phyloP scores from a whole-genome alignment of 768 basidiomycete species.

The Suillus americanus region DNA sequence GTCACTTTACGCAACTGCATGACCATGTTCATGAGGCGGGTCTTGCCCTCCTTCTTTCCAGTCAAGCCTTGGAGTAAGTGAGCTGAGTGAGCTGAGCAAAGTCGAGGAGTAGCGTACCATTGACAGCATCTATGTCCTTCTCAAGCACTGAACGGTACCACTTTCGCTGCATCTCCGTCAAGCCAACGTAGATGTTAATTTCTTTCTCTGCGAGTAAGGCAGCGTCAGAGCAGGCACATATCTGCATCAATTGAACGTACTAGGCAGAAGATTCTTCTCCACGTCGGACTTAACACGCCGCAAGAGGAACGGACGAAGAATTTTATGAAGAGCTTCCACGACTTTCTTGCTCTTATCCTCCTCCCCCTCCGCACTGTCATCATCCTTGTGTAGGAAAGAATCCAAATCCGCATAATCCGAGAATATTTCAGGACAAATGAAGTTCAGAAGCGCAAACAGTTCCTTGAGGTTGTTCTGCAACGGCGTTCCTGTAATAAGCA shows the following conservation, averaged over 20 bases:
- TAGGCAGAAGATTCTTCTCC: conserved; percentile 93
- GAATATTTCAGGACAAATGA: conserved; percentile 96
- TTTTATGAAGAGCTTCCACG: conserved; percentile 96
- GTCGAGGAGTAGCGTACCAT: conserved; percentile 50
- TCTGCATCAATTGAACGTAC: conserved; percentile 31
- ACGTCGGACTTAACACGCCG: conserved; percentile 95
- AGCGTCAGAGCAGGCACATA: neutral
- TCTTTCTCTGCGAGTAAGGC: conserved; percentile 73
- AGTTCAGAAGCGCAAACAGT: conserved; percentile 88
- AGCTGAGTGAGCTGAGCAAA: neutral
- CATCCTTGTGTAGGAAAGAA: conserved; percentile 90
- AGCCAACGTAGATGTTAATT: conserved; percentile 96
- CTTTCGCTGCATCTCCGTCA: conserved; percentile 96
- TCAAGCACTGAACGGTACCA: conserved; percentile 97
- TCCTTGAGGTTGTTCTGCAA: conserved; percentile 97
- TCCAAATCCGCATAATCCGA: conserved; percentile 90
- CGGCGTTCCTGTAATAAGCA: conserved; percentile 96
- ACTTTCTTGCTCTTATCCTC: conserved; percentile 89
- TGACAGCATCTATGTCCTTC: conserved; percentile 99
- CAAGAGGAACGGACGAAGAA: conserved; percentile 90
- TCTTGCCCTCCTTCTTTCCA: conserved; percentile 99
- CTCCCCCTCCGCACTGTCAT: conserved; percentile 61
- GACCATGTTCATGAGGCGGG: conserved; percentile 96
- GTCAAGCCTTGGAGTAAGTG: conserved; percentile 60
- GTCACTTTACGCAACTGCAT: conserved; percentile 96